Evolutionary conservation across 1,284 basidiomycete species (phyloP).

Genomic region (Cystobasidiaceae sp.): DNA sequence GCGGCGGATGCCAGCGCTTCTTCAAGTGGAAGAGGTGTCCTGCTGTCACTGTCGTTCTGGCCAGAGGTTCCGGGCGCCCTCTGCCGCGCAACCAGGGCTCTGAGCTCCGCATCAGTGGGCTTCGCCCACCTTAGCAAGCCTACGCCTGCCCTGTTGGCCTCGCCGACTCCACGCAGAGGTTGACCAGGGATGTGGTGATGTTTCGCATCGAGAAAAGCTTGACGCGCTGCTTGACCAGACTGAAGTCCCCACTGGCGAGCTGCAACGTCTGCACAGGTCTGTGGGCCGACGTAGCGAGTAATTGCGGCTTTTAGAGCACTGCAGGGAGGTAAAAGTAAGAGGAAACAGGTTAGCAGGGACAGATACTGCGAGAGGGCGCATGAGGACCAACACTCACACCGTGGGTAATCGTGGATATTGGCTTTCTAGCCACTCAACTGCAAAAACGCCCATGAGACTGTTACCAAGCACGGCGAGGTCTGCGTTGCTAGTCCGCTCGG

Average conservation of each 20-base stretch:
- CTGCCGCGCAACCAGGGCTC: conserved; percentile 12
- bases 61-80: not conserved
- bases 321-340: not conserved
- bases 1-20: conserved; percentile 50
- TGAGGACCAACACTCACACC: conserved; percentile 21
- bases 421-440: conserved; percentile 74
- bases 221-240: conserved; percentile 38
- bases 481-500: conserved; percentile 59
- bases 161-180: conserved; percentile 27
- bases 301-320: conserved; percentile 70
- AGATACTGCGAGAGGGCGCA: not conserved
- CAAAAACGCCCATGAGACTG: conserved; percentile 83
- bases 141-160: conserved; percentile 36
- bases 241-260: conserved; percentile 47
- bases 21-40: conserved; percentile 35
- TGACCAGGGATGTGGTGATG: conserved; percentile 30
- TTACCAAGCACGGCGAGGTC: conserved; percentile 77
- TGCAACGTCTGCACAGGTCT: conserved; percentile 75
- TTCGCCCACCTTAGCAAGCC: conserved; percentile 48
- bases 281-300: conserved; percentile 81
- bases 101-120: conserved; percentile 32
- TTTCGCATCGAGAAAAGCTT: conserved; percentile 36
- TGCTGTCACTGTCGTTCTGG: conserved; percentile 34
- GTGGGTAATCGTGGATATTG: conserved; percentile 88
- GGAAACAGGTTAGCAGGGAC: not conserved